These are phyloP conservation scores for Schwanniomyces pseudopolymorphus DNA, from an alignment of 805 yeast species.

Conservation along the genomic window DNA sequence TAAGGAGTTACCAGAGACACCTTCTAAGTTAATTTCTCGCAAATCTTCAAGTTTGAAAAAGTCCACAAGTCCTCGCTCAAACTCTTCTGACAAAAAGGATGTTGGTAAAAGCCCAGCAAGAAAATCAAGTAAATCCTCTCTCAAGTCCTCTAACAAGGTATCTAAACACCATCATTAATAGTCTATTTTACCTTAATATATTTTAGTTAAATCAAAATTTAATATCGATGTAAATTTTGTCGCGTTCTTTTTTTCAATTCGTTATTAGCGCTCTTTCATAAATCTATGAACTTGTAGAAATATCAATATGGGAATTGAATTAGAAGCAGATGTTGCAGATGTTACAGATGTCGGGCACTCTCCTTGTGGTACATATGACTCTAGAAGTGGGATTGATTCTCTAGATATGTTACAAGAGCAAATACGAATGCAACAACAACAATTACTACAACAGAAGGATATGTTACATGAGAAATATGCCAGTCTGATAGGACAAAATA, in stretches of 20 bases:
- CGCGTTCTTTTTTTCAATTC: not conserved
- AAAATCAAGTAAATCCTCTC: conserved; percentile 5
- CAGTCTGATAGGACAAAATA: not conserved
- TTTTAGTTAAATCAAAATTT: not conserved
- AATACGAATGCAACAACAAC: not conserved
- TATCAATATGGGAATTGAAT: not conserved
- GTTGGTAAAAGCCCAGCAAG: not conserved
- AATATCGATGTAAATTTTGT: conserved; percentile 6
- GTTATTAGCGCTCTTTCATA: not conserved
- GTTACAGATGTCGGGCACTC: not conserved
- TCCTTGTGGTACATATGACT: not conserved
- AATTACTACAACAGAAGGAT: not conserved
- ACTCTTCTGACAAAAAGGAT: conserved; percentile 6
- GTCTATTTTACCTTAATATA: not conserved
- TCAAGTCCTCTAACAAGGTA: conserved; percentile 1
- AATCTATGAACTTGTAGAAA: not conserved
- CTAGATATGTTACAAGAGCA: not conserved
- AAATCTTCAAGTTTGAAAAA: not conserved
- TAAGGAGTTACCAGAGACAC: conserved; percentile 1
- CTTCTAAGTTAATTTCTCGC: not conserved
- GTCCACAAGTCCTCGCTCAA: not conserved
- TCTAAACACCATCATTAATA: not conserved
- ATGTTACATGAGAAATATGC: not conserved
- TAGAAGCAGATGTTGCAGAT: not conserved
- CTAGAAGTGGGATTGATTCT: not conserved